Conservation (phyloP, 202 grass and related monocot genomes). For the Digitaria exilis region DNA sequence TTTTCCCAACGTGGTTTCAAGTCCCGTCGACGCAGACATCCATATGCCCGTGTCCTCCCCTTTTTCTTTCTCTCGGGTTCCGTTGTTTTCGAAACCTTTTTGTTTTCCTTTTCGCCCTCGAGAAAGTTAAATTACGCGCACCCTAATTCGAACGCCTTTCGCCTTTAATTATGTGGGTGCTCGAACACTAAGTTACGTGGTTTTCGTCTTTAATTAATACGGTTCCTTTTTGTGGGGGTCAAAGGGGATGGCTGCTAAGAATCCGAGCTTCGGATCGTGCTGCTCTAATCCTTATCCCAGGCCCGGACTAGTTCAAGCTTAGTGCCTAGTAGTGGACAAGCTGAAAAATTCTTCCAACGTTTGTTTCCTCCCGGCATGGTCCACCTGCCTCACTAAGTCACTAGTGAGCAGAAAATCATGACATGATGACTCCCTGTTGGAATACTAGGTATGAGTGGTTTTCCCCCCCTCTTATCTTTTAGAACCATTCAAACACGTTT, state of each 20-base stretch:
- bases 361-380: not conserved
- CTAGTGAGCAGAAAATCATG: not conserved
- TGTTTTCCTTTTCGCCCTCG: not conserved
- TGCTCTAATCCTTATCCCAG: slow-evolving; percentile 47
- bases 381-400: slow-evolving; percentile 13
- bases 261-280: not conserved
- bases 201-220: not conserved
- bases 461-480: not conserved
- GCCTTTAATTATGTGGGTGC: not conserved
- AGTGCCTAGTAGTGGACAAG: not conserved
- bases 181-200: not conserved
- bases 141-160: slow-evolving; percentile 23
- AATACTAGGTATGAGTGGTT: not conserved
- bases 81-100: not conserved
- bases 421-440: not conserved
- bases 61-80: not conserved
- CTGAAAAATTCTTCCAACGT: not conserved
- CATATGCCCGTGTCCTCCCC: not conserved
- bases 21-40: not conserved
- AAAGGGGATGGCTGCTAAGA: slow-evolving; percentile 9
- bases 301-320: slow-evolving; percentile 25
- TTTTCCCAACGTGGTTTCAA: slow-evolving; percentile 4
- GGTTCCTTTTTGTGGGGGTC: not conserved
- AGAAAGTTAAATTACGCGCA: not conserved
- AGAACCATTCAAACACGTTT: slow-evolving; percentile 16